A percentile compares a stretch with the other conserved stretches of the same genome.
Evolutionary conservation across 805 yeast species (phyloP).

Genomic region (Wickerhamiella sergipiensis): DNA sequence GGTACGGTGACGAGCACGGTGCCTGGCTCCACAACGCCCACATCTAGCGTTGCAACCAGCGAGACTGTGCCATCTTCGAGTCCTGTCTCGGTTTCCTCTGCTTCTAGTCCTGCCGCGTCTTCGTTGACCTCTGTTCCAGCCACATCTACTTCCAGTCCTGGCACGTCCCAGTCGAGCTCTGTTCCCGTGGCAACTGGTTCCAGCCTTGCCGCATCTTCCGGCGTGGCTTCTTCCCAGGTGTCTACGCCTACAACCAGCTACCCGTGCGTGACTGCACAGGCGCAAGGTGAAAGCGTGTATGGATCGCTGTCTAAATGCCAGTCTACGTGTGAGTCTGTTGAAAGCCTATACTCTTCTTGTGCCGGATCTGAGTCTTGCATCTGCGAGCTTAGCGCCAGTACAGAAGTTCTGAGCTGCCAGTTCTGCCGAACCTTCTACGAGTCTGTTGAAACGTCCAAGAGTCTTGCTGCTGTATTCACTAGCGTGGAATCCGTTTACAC

Average conservation of each 20-base stretch:
- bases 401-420: neutral
- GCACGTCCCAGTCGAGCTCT: neutral
- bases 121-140: neutral
- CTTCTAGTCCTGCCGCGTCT: neutral
- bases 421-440: neutral
- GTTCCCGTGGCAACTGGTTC: neutral
- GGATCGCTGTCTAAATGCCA: neutral
- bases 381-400: neutral
- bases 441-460: neutral
- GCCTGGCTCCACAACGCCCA: neutral
- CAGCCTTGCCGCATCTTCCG: neutral
- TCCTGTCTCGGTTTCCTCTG: neutral
- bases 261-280: neutral
- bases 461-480: neutral
- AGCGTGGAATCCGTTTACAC: slow-evolving; percentile 5
- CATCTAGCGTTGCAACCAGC: neutral
- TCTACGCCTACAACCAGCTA: neutral
- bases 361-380: neutral
- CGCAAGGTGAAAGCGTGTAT: neutral
- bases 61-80: neutral
- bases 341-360: neutral
- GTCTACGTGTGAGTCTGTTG: neutral
- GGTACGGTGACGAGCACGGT: neutral
- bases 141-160: neutral
- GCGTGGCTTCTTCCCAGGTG: neutral